Base-by-base conservation (phyloP, 352 stramenopile species). In the Phytophthora sansomeana region DNA sequence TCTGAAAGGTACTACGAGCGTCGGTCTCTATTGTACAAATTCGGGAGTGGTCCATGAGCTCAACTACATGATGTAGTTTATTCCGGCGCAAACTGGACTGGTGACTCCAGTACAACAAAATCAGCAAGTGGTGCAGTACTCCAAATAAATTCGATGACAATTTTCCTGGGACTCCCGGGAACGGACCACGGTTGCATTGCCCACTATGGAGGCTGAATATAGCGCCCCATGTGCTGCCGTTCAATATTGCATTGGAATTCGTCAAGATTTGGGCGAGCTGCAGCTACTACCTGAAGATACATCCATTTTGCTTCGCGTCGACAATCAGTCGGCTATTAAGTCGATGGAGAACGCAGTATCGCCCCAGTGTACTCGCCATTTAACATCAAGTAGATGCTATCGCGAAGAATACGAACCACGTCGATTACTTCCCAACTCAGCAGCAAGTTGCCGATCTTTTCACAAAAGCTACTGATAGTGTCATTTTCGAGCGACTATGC, bases 381-480 rank as follows among this genome's bases (percentile, higher is more conserved):
- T 59, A n/a, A 51, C 7, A 66, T 59, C 21, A 59, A 59, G 41
- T 59, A n/a, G 58, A 66, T n/a, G 49, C 39, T 13, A 66, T 66
- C 21, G 9, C 16, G 1, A 57, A 61, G n/a, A 53, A 62, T 35
- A 1, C 57, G 16, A 35, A 63, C 7, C 5, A 29, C 6, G 51
- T 68, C 8, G 44, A 62, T 19, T 68, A 68, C 17, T 62, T 50
- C 24, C 51, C 42, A 3, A 57, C 60, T 0, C 60, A 68, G 30
- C 42, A 68, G 16, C 60, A 63, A 38, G 6, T 62, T 5, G 51
- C 43, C 9, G 51, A 62, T 7, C 17, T 58, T 47, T 48, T 62
- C 5, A 68, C 60, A 1, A 62, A 57, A 46, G 43, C 52, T 4
- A 51, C 35, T 16, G 59, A 68, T 32, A 42, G 38, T 3, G n/a